Evolutionary conservation across 129 eudicot genomes (phyloP).

Genomic region (Flaveria robusta): DNA sequence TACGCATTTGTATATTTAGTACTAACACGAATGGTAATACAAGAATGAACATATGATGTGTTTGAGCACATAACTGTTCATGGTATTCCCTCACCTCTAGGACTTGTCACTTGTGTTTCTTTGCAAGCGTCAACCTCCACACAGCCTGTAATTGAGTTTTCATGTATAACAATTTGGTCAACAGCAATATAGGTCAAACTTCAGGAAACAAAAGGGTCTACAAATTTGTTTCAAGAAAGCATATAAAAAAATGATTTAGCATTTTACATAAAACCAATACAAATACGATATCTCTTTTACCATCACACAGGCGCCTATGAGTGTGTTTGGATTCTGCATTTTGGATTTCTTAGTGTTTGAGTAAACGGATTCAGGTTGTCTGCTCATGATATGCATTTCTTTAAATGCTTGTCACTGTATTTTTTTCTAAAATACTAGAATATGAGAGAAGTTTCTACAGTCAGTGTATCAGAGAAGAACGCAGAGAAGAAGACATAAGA

Average conservation of each 20-base stretch:
- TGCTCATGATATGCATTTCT: neutral
- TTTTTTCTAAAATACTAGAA: too few species aligned
- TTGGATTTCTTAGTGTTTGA: neutral
- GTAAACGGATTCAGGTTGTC: neutral
- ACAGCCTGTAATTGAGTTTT: conserved; percentile 25
- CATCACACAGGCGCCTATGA: neutral
- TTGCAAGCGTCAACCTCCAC: conserved; percentile 17
- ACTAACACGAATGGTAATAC: conserved; percentile 1
- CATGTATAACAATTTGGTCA: neutral
- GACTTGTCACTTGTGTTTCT: neutral
- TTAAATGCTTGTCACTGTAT: neutral
- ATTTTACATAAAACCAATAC: neutral
- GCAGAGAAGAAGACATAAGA: too few species aligned
- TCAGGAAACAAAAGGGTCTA: neutral
- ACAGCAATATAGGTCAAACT: neutral
- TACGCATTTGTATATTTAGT: conserved; percentile 16
- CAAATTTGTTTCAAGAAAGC: conserved; percentile 9
- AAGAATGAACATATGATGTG: conserved; percentile 2
- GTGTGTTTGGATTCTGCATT: neutral
- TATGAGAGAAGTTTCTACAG: too few species aligned
- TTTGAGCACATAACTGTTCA: conserved; percentile 13
- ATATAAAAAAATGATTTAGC: neutral
- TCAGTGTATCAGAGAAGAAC: too few species aligned
- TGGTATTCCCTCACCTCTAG: conserved; percentile 23
- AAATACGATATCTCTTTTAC: neutral